Evolutionary conservation across 768 basidiomycete genomes (phyloP).

Genomic region (Panaeolus papilionaceus): DNA sequence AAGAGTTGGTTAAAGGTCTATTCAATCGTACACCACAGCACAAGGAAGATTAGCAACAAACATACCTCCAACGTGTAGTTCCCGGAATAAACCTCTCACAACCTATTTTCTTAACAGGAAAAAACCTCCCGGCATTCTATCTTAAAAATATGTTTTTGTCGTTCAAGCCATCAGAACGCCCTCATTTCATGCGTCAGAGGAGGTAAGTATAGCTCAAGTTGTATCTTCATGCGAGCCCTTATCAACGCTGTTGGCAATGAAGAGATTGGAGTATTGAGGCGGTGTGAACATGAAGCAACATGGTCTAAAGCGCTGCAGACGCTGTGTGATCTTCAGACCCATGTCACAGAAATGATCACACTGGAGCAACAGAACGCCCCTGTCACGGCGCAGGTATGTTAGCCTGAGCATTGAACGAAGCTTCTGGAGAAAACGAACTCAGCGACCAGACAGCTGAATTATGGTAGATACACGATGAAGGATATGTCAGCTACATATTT

Average conservation of each 20-base stretch:
- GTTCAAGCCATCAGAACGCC: background rate
- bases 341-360: too few species aligned
- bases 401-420: too few species aligned
- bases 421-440: too few species aligned
- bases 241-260: background rate
- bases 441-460: background rate
- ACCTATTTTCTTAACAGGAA: conserved; percentile 4
- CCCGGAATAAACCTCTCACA: conserved; percentile 1
- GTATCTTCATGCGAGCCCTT: background rate
- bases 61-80: background rate
- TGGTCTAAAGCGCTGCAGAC: too few species aligned
- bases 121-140: conserved; percentile 7
- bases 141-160: background rate
- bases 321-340: too few species aligned
- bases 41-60: background rate
- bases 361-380: too few species aligned
- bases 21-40: background rate
- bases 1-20: background rate
- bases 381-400: too few species aligned
- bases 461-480: background rate
- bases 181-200: background rate
- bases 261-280: background rate
- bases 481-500: conserved; percentile 1
- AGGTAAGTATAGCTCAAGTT: background rate
- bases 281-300: background rate